Percentiles rank a stretch among this genome's conserved stretches.
phyloP scores from a whole-genome alignment of 371 early-diverging fungal genomes.

The Blakeslea trispora region DNA sequence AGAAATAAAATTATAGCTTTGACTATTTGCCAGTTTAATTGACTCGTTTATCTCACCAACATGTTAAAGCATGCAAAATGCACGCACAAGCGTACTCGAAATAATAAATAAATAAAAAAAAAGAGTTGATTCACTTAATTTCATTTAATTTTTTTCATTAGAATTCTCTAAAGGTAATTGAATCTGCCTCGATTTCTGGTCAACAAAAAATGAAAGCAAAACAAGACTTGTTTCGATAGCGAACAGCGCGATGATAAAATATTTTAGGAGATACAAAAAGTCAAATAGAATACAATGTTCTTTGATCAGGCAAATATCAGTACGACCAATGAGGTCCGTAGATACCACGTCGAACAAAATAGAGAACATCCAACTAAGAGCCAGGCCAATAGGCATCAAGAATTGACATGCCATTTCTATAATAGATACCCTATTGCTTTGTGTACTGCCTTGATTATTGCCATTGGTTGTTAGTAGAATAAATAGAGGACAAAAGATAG shows the following conservation, averaged over 20 bases:
- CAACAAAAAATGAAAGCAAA: neutral
- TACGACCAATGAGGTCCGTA: conserved; percentile 11
- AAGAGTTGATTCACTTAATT: neutral
- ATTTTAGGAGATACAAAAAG: conserved; percentile 28
- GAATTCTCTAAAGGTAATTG: conserved; percentile 11
- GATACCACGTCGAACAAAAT: conserved; percentile 43
- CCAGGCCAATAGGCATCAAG: conserved; percentile 43
- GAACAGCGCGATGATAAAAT: conserved; percentile 35
- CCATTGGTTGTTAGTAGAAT: conserved; percentile 18
- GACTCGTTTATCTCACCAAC: no score
- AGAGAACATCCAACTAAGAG: conserved; percentile 46
- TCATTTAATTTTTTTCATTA: conserved; percentile 1
- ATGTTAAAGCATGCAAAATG: no score
- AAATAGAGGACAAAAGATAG: conserved; percentile 44
- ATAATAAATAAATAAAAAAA: no score
- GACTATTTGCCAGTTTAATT: no score
- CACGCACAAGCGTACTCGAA: no score
- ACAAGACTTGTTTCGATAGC: conserved; percentile 26
- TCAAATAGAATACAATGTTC: conserved; percentile 21
- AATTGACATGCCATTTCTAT: conserved; percentile 35
- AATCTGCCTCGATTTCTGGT: neutral
- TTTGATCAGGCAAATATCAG: conserved; percentile 18
- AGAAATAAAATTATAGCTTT: no score
- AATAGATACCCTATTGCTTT: neutral
- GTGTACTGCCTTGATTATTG: neutral